A percentile compares a stretch with the other conserved stretches of the same genome.
These are phyloP conservation scores for Cryptomeria japonica DNA, from an alignment of 75 land plant genomes.

Conservation along the genomic window DNA sequence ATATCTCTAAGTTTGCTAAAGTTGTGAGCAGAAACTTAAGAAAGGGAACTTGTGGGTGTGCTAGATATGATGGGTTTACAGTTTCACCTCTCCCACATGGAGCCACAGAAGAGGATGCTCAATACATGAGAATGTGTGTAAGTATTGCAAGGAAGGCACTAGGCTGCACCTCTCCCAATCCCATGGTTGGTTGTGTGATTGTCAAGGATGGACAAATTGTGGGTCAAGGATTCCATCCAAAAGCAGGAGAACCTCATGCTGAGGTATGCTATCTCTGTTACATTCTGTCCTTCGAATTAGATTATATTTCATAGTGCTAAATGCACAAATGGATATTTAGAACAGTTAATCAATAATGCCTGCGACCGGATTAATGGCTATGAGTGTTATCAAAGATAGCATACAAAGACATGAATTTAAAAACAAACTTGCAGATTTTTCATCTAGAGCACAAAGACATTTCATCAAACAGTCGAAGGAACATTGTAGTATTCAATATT, in stretches of 20 bases:
- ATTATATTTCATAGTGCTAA: too few species aligned
- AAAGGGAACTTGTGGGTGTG: not conserved
- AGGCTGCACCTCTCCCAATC: conserved; percentile 88
- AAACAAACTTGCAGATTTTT: too few species aligned
- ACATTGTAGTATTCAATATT: too few species aligned
- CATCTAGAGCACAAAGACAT: too few species aligned
- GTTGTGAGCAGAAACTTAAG: not conserved
- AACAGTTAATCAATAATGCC: too few species aligned
- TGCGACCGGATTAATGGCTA: too few species aligned
- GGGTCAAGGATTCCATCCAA: conserved; percentile 93
- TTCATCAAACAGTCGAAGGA: too few species aligned
- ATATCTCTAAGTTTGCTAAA: not conserved
- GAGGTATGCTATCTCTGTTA: conserved; percentile 48
- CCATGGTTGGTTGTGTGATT: conserved; percentile 95
- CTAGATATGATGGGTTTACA: not conserved
- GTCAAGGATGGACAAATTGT: conserved; percentile 83
- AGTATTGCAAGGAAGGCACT: conserved; percentile 67
- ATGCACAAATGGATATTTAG: too few species aligned
- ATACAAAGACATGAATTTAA: too few species aligned
- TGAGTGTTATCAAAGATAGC: too few species aligned
- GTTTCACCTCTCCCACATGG: conserved; percentile 2
- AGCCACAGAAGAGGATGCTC: conserved; percentile 43
- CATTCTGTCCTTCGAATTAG: too few species aligned
- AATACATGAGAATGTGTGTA: conserved; percentile 80
- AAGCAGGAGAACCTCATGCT: conserved; percentile 94